phyloP scores from a whole-genome alignment of 139 green algal species.

The Chlorella sp. region DNA sequence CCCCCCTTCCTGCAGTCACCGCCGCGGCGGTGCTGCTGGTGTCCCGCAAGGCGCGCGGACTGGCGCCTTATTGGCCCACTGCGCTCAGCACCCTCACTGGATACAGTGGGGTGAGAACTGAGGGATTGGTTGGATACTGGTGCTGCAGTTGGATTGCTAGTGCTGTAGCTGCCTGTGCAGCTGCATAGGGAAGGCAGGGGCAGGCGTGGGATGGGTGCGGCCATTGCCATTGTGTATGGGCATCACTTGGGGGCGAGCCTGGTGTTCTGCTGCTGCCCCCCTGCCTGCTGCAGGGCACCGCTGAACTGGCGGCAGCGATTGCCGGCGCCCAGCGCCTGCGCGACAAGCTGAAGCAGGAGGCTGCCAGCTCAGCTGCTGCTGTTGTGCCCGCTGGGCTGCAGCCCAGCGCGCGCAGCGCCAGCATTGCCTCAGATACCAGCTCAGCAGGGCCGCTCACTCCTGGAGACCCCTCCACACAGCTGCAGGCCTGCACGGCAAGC shows the following conservation, averaged over 20 bases:
- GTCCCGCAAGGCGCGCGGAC: constrained; percentile 14
- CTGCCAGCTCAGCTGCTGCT: background rate
- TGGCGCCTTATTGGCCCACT: constrained; percentile 40
- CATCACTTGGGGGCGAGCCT: too few species aligned
- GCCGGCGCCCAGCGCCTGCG: constrained; percentile 15
- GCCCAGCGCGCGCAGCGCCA: background rate
- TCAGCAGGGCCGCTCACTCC: too few species aligned
- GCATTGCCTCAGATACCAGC: too few species aligned
- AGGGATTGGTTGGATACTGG: too few species aligned
- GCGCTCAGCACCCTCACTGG: constrained; percentile 27
- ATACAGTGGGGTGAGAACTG: background rate
- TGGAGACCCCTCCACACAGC: too few species aligned
- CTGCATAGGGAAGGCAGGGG: background rate
- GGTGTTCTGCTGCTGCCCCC: background rate
- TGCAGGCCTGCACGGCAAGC: too few species aligned
- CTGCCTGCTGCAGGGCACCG: background rate
- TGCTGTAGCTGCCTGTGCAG: background rate
- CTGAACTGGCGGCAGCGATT: constrained; percentile 36
- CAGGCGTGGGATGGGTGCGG: too few species aligned
- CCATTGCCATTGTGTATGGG: background rate
- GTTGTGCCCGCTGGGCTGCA: background rate
- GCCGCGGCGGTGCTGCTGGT: constrained; percentile 36
- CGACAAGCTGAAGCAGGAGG: constrained; percentile 7
- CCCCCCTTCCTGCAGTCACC: constrained; percentile 8
- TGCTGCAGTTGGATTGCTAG: background rate